Evolutionary conservation across 83 land plant genomes (phyloP).

Genomic region (Diphasiastrum complanatum): DNA sequence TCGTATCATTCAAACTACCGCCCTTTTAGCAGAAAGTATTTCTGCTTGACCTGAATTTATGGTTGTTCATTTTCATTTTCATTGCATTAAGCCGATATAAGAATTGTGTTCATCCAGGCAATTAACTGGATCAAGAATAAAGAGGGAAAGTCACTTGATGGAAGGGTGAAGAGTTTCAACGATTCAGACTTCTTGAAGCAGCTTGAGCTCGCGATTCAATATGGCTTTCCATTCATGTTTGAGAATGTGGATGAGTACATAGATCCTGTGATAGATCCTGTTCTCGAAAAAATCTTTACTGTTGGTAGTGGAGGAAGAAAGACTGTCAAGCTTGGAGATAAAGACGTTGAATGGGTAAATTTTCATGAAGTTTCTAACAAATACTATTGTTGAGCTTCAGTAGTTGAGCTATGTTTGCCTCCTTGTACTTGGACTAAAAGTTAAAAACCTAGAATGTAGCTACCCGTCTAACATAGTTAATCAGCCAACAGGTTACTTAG

Average conservation of each 20-base stretch:
- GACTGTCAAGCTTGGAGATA: constrained; percentile 35
- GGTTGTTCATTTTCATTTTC: not conserved
- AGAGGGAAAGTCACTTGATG: constrained; percentile 38
- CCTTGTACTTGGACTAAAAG: too few species aligned
- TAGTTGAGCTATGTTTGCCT: not conserved
- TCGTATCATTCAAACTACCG: too few species aligned
- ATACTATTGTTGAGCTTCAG: too few species aligned
- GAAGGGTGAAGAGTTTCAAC: constrained; percentile 34
- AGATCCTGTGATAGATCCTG: constrained; percentile 41
- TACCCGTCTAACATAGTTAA: too few species aligned
- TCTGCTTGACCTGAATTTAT: not conserved
- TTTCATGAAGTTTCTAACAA: too few species aligned
- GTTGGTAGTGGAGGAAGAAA: constrained; percentile 30
- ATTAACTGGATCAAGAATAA: constrained; percentile 39
- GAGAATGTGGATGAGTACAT: constrained; percentile 47
- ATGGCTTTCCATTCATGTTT: constrained; percentile 42
- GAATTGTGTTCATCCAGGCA: constrained; percentile 15
- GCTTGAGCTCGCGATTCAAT: constrained; percentile 39
- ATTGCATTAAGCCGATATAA: not conserved
- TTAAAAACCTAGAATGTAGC: too few species aligned
- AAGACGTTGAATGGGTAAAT: constrained; percentile 38
- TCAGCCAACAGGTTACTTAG: too few species aligned
- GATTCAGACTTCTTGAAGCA: constrained; percentile 38
- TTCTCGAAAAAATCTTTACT: constrained; percentile 29
- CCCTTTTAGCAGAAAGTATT: too few species aligned